Base-by-base conservation (phyloP, 106 monocot species). In the Dendrobium catenatum region DNA sequence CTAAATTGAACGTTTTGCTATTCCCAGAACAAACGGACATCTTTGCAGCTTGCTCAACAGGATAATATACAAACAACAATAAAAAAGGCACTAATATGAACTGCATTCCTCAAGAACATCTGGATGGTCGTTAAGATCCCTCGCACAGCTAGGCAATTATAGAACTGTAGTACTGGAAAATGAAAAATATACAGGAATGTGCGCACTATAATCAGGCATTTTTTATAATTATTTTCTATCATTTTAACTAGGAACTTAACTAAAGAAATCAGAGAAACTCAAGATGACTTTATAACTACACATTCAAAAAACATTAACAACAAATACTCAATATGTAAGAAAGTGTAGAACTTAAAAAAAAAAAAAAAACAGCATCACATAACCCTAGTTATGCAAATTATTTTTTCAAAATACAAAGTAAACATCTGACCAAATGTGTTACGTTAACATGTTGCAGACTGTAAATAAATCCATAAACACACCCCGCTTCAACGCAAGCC, bases 231-330 rank as follows among this genome's bases (percentile, higher is more conserved):
- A 72, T 40, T 72, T 6, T 37, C 37, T 33, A 33, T 33, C 37
- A 13, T 72, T 72, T 72, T 72, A 33, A 72, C 31, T 37, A 72
- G 72, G 27, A 72, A 72, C 37, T 33, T 37, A 24, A 33, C 37
- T 26, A 72, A 72, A 37, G 11, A 72, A 37, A n/a, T 72, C 72
- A 31, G 72, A 72, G 33, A 72, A 72, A 72, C 37, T 72, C 15
- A 72, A 72, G 37, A 24, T 24, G 24, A 64, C 5, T 64, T 24
- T 64, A 64, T 22, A 64, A 64, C 5, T 64, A 24, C 64, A 26
- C 5, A 64, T 64, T 64, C 24, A 22, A 64, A 26, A 64, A 64
- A 22, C 64, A 64, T 24, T 24, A 22, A 64, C n/a, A 64, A 26
- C 64, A 64, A 64, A 64, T 22, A 24, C 64, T 64, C 24, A 64